Base-by-base conservation (phyloP, 805 yeast genomes). In the Ogataea henricii region DNA sequence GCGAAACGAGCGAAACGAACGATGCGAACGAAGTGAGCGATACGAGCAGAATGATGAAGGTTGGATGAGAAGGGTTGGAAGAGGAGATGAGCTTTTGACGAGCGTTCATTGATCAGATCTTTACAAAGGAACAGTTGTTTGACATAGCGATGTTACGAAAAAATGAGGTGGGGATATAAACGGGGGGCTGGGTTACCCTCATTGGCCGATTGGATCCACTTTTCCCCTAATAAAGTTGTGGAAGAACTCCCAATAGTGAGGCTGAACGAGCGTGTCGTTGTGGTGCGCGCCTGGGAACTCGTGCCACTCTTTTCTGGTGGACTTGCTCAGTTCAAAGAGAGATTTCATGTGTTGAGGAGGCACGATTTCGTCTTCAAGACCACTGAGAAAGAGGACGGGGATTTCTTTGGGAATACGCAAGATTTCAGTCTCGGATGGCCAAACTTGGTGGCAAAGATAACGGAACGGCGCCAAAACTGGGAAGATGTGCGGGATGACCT, bases 361-460 rank as follows among this genome's bases (percentile, higher is more conserved):
- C 2, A 92, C 96, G 21, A 92, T 82, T 66, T 92, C 99, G 69
- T 92, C 99, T 29, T 74, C 71, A 12, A 76, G 66, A 0, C 95
- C 97, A 53, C 85, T 79, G 35, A 91, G 62, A 56, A 91, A 80
- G 34, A 91, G 70, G 26, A 85, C 72, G 0, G 96, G 94, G 9
- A 86, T 71, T 4, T 71, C 62, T 0, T 74, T 58, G 5, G 82
- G 78, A 12, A 87, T 70, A 17, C 61, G 58, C 2, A 70, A 64
- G 12, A 90, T 81, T 23, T 80, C 73, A 1, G 62, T 57, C 57
- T 89, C 94, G 26, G 91, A 83, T 45, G 85, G 80, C 99, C 99
- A 92, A 14, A 73, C 66, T 62, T 94, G 88, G 56, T 86, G 87
- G 50, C 94, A 89, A 55, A 89, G 67, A 22, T 63, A 62, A 0